These are phyloP conservation scores for Collybia sordida DNA, from an alignment of 768 basidiomycete genomes.

Conservation along the genomic window DNA sequence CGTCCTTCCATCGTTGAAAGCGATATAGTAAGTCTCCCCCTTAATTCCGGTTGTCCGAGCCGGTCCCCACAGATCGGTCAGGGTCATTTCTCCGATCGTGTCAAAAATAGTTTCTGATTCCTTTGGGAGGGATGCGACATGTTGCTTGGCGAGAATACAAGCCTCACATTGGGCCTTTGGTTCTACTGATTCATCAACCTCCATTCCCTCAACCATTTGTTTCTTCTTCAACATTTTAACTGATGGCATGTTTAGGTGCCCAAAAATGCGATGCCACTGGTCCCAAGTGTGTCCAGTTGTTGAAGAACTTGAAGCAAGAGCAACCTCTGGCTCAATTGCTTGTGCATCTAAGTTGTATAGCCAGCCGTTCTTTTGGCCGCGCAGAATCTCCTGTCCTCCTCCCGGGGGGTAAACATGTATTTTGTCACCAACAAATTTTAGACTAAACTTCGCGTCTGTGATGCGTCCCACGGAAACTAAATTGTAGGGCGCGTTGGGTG, in stretches of 20 bases:
- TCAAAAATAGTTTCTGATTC: not conserved
- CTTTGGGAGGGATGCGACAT: not conserved
- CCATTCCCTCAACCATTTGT: conserved; percentile 28
- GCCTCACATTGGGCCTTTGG: conserved; percentile 24
- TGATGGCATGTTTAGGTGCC: conserved; percentile 20
- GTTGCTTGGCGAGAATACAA: conserved; percentile 20
- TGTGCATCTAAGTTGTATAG: conserved; percentile 18
- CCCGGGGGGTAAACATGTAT: conserved; percentile 1
- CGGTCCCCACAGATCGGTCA: not conserved
- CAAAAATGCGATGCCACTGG: conserved; percentile 24
- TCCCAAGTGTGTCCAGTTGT: conserved; percentile 20
- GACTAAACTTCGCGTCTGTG: conserved; percentile 7
- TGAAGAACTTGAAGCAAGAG: not conserved
- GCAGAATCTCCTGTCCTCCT: not conserved
- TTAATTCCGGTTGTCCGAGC: not conserved
- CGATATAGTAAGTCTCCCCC: not conserved
- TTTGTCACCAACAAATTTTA: not conserved
- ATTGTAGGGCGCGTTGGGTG: too few species aligned
- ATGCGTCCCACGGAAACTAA: conserved; percentile 17
- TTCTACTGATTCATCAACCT: conserved; percentile 21
- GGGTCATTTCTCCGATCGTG: not conserved
- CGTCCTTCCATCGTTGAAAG: conserved; percentile 8
- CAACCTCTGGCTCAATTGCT: conserved; percentile 1
- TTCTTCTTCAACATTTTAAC: conserved; percentile 24
- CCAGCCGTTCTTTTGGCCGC: conserved; percentile 5